These are phyloP conservation scores for Rhodomyrtus psidioides DNA, from an alignment of 441 rosid genomes.

Conservation along the genomic window DNA sequence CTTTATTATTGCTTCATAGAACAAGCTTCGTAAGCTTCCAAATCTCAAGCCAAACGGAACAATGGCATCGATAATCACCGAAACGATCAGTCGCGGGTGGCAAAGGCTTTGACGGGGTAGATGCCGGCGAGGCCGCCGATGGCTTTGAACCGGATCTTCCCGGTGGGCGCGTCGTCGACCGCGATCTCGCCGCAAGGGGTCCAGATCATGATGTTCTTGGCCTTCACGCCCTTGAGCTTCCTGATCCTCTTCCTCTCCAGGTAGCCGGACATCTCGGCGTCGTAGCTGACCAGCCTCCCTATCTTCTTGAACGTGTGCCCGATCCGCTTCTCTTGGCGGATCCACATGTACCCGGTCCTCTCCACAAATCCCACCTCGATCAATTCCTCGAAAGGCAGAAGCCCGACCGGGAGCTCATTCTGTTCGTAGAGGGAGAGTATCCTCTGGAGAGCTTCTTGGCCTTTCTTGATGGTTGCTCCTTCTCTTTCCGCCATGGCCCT, in stretches of 20 bases:
- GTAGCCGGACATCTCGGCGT: background rate
- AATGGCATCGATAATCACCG: background rate
- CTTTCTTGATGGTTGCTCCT: background rate
- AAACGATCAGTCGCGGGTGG: background rate
- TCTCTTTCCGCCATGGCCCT: background rate
- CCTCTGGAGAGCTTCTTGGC: background rate
- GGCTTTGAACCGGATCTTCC: background rate
- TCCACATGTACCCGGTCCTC: background rate
- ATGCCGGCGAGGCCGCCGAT: background rate
- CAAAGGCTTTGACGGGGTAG: background rate
- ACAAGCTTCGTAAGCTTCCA: background rate
- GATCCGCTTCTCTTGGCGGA: background rate
- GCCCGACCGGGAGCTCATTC: background rate
- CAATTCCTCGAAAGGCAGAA: slow-evolving; percentile 1
- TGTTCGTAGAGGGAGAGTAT: background rate
- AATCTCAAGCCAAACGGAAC: background rate
- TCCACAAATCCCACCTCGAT: background rate
- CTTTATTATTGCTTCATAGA: background rate
- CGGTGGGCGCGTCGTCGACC: background rate
- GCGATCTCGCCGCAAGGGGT: background rate
- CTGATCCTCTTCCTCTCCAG: slow-evolving; percentile 1
- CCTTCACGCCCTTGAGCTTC: slow-evolving; percentile 3
- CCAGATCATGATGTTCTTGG: slow-evolving; percentile 2
- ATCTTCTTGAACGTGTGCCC: slow-evolving; percentile 3
- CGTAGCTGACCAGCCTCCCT: background rate